A percentile compares a stretch with the other conserved stretches of the same genome.
phyloP scores from a whole-genome alignment of 2,329 filamentous ascomycete species.

The Aspergillus sp. region DNA sequence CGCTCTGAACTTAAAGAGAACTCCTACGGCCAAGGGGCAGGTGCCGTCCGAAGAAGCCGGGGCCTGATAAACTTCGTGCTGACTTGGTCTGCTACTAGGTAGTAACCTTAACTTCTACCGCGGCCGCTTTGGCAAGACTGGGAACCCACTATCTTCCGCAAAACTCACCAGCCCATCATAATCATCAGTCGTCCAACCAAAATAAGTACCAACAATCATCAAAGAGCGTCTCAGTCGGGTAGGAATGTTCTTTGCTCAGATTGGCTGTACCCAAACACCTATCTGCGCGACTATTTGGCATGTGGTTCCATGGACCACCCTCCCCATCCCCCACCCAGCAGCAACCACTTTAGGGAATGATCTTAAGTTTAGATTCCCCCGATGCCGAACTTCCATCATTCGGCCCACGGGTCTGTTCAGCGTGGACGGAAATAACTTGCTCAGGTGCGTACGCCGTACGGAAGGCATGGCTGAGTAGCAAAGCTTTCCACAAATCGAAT shows the following conservation, averaged over 20 bases:
- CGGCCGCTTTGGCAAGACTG: neutral
- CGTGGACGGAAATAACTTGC: neutral
- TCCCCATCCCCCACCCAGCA: constrained; percentile 1
- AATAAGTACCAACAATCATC: neutral
- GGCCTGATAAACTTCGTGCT: neutral
- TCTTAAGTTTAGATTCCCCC: neutral
- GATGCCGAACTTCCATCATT: neutral
- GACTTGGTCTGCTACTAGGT: neutral
- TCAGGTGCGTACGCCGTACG: neutral
- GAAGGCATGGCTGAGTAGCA: neutral
- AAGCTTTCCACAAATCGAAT: neutral
- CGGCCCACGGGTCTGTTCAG: neutral
- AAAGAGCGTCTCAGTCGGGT: neutral
- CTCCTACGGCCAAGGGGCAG: neutral
- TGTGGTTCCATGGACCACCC: neutral
- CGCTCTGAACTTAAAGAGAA: neutral
- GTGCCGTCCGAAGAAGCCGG: neutral
- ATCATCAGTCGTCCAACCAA: neutral
- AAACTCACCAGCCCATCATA: neutral
- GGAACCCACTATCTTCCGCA: neutral
- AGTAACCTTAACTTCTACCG: neutral
- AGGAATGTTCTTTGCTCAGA: neutral
- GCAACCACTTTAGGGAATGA: constrained; percentile 6
- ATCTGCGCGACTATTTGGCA: neutral
- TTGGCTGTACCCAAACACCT: neutral